Evolutionary conservation across 2,329 filamentous ascomycete genomes (phyloP), one percentile per base, ranked within the genome.

Genomic region (Paracamarosporium sp.): DNA sequence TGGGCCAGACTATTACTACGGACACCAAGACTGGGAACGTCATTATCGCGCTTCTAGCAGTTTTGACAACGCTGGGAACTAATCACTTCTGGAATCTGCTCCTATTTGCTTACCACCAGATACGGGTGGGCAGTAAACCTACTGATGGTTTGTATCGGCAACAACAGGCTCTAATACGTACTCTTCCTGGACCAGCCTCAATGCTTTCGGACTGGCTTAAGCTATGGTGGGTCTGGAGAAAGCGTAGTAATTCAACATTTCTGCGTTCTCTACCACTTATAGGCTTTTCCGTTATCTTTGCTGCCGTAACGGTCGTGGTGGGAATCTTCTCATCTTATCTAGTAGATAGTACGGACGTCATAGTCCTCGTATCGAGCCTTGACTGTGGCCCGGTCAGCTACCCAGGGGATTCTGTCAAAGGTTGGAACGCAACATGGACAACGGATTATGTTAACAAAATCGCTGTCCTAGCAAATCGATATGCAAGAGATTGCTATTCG

Each of bases 1-100:
- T 59, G 56, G 59, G 59, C 15, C 17, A 47, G 31, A 62, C 56
- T 15, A 62, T 62, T 38, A 62, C 59, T 3, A 62, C 59, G 3
- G 56, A 59, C 28, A 44, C 44, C 15, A 25, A 28, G 31, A 56
- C 56, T 9, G 59, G 59, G 15, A 51, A 22, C 20, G 43, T 62
- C 11, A 25, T 62, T 27, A 33, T 62, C 27, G 56, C 59, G 6
- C 13, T 62, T 11, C 35, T 62, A 9, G 59, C 59, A 3, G 40
- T 62, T 4, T 24, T 56, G 15, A 30, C 56, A 4, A 22, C 56
- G 7, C 24, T 62, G 1, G 59, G 50, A 1, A 56, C 33, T 11
- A 31, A 6, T 5, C 51, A 59, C 30, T 28, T 61, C 3, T 61
- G 55, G 55, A 48, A 61, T 28, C 46, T 61, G 12, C 1, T 53